Conservation (phyloP, 2,329 filamentous ascomycete species). For the Diaporthe australafricana region DNA sequence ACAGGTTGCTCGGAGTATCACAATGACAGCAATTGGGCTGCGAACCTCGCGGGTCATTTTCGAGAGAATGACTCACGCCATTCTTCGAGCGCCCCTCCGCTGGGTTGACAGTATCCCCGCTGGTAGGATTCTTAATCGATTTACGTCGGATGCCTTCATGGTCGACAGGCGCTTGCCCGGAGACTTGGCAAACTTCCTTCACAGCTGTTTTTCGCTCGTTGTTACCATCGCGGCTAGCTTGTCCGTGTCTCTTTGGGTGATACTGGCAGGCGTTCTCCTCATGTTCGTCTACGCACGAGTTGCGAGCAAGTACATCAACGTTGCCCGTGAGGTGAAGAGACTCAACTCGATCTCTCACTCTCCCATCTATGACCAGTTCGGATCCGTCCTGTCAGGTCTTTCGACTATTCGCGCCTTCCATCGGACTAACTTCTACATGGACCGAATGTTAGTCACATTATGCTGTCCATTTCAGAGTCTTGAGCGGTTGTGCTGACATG, state of each 20-base stretch:
- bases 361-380: conserved; percentile 56
- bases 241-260: conserved; percentile 49
- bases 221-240: conserved; percentile 51
- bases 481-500: background rate
- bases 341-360: conserved; percentile 55
- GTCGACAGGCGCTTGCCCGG: conserved; percentile 50
- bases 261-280: conserved; percentile 51
- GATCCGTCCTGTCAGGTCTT: conserved; percentile 53
- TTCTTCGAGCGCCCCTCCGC: conserved; percentile 53
- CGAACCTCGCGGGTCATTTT: conserved; percentile 47
- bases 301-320: conserved; percentile 50
- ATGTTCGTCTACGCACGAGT: conserved; percentile 49
- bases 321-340: conserved; percentile 53
- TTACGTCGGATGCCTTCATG: conserved; percentile 53
- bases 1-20: conserved; percentile 42
- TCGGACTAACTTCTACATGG: conserved; percentile 50
- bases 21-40: conserved; percentile 46
- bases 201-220: conserved; percentile 45
- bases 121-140: conserved; percentile 57
- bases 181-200: conserved; percentile 46
- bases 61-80: conserved; percentile 48
- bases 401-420: conserved; percentile 55
- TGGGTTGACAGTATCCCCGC: conserved; percentile 55
- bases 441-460: conserved; percentile 43
- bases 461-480: background rate